These are phyloP conservation scores for Alternaria burnsii DNA, from an alignment of 2,329 filamentous ascomycete species.

Conservation along the genomic window DNA sequence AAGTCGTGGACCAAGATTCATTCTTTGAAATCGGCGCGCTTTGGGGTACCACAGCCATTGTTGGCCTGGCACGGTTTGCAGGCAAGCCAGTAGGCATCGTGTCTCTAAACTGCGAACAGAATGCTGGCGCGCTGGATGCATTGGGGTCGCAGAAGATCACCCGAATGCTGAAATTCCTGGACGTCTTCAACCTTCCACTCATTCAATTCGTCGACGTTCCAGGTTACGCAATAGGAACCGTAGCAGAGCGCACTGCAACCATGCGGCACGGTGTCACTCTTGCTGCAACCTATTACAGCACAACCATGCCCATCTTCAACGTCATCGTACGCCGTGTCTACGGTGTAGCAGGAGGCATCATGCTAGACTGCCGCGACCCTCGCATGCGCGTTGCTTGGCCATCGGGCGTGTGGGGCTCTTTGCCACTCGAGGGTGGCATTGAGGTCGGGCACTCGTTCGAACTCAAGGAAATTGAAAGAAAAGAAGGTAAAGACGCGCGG, in stretches of 20 bases:
- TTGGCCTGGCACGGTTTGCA: slow-evolving; percentile 66
- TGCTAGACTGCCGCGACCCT: slow-evolving; percentile 70
- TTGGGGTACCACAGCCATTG: slow-evolving; percentile 70
- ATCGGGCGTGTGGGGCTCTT: slow-evolving; percentile 67
- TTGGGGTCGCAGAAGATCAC: slow-evolving; percentile 68
- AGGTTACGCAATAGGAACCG: slow-evolving; percentile 69
- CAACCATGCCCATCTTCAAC: slow-evolving; percentile 69
- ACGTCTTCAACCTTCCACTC: slow-evolving; percentile 71
- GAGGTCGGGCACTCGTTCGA: slow-evolving; percentile 70
- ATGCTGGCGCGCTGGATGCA: slow-evolving; percentile 68
- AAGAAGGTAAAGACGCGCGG: slow-evolving; percentile 58
- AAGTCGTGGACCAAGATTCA: slow-evolving; percentile 63
- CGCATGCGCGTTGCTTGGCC: slow-evolving; percentile 71
- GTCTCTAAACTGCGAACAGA: slow-evolving; percentile 66
- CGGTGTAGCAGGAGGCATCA: slow-evolving; percentile 70
- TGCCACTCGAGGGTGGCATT: slow-evolving; percentile 71
- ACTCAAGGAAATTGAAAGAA: slow-evolving; percentile 63
- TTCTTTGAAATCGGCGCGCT: slow-evolving; percentile 72
- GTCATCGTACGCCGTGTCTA: slow-evolving; percentile 69
- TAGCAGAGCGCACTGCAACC: slow-evolving; percentile 68
- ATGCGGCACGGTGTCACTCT: slow-evolving; percentile 72
- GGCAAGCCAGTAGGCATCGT: slow-evolving; percentile 68
- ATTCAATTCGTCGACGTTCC: slow-evolving; percentile 70
- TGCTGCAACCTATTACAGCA: slow-evolving; percentile 68
- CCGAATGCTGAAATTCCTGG: slow-evolving; percentile 68